Base-by-base conservation (phyloP, 1,284 basidiomycete species). In the Malassezia japonica region DNA sequence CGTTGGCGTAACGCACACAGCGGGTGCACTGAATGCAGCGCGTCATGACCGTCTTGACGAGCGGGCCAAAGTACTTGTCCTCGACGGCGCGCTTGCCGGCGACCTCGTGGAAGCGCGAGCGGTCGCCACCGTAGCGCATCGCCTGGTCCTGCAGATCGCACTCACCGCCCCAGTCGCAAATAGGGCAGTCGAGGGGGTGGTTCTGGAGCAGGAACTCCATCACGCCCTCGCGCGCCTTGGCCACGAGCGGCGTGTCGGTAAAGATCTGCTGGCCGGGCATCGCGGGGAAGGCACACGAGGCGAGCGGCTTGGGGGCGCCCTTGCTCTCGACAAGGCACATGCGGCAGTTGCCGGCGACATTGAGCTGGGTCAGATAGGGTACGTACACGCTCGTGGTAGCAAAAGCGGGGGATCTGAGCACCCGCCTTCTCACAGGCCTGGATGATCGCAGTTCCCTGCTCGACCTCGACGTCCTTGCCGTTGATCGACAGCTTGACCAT, bases 91-190 rank as follows among this genome's bases (percentile, higher is more conserved):
- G 87, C 78, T 98, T 98, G 65, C 92, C 94, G 2, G 86, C 83
- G 56, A 94, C 87, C 78, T 99, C 92, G 78, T 96, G 91, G 82
- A 95, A 96, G 42, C 94, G 84, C 5, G 87, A 85, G 57, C 94
- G 85, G 78, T 99, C 92, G 10, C 90, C 86, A 40, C 92, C 92
- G 73, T 98, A 99, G 50, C 92, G 86, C 91, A 98, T 96, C 23
- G 91, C 92, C 77, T 99, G 94, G 77, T 99, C 92, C 79, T 99
- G 92, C 20, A 99, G 80, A 74, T 99, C 94, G 74, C 94, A 99
- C 80, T 98, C 92, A 45, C 75, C 75, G 49, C 75, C 75, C 67
- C 75, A 72, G 75, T 99, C 94, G 71, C 92, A 99, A 64, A 98
- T 87, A 29, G 94, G 92, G 77, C 92, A 98, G 74, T 98, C 92